Base-by-base conservation (phyloP, 768 basidiomycete species). In the Amanita pallidorosea region DNA sequence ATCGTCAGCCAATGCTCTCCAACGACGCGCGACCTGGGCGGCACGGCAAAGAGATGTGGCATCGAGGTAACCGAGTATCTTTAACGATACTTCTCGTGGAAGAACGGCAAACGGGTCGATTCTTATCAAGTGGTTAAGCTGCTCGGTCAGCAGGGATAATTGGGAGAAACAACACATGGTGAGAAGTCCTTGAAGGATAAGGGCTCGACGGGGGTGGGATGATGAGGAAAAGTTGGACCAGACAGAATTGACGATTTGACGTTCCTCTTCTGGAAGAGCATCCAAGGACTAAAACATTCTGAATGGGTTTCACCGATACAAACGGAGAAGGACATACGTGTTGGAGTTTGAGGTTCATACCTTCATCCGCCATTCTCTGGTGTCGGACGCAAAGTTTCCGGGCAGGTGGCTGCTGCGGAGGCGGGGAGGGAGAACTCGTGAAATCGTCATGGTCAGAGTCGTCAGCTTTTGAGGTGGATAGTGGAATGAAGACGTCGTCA, bases 111-210 rank as follows among this genome's bases (percentile, higher is more conserved):
- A 92, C 8, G 95, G 96, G 64, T 99, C 96, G 65, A 98, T 84
- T 57, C 96, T 85, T 65, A 96, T 97, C 57, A 97, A 83, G 57
- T 89, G 83, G 31, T 82, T 73, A 54, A 98, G 88, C 48, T 92
- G 86, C 55, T 96, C 90, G 27, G 92, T 86, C 53, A 99, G 84
- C 45, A 97, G 86, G 23, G 96, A 97, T 25, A 99, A 83, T 61
- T 99, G 93, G 43, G 89, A 94, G 72, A 96, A 97, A 69, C 96
- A 98, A 66, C 94, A 98, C 92, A 99, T 98, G 13, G 96, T 97
- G 57, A 99, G 81, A 53, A 99, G 78, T 36, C 96, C 96, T 60
- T 89, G 90, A 45, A 99, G 85, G 63, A 98, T 97, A 63, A 98
- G 81, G 49, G 88, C 90, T 34, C 96, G 80, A 33, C 88, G 82